phyloP scores from a whole-genome alignment of 164 flowering plant species.

The Aristolochia fimbriata region DNA sequence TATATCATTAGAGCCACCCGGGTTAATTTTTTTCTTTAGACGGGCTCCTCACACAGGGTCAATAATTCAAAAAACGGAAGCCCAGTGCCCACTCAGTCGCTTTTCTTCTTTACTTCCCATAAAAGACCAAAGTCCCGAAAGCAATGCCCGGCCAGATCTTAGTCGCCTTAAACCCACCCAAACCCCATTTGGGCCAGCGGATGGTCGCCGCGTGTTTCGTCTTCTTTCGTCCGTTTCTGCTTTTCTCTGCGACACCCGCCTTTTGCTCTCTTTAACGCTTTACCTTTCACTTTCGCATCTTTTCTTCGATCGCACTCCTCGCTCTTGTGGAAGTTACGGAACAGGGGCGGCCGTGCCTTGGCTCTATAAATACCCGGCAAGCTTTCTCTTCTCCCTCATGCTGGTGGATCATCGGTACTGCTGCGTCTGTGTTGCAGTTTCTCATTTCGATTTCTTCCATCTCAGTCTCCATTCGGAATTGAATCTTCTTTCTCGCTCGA shows the following conservation, averaged over 20 bases:
- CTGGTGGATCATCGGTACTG: background rate
- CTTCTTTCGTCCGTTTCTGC: background rate
- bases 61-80: background rate
- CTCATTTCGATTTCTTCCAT: background rate
- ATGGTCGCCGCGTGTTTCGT: background rate
- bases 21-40: no score
- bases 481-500: background rate
- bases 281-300: conserved; percentile 8
- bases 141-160: background rate
- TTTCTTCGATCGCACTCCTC: conserved; percentile 5
- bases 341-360: background rate
- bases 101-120: background rate
- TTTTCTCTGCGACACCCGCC: no score
- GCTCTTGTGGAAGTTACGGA: background rate
- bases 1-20: no score
- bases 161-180: background rate
- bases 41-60: background rate
- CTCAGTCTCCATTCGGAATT: background rate
- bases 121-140: background rate
- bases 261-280: conserved; percentile 4
- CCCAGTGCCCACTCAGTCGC: background rate
- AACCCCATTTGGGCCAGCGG: background rate
- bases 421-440: background rate
- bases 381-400: conserved; percentile 11
- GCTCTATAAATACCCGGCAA: conserved; percentile 13